Base-by-base conservation (phyloP, 2,329 filamentous ascomycete species). In the Talaromyces sp. region DNA sequence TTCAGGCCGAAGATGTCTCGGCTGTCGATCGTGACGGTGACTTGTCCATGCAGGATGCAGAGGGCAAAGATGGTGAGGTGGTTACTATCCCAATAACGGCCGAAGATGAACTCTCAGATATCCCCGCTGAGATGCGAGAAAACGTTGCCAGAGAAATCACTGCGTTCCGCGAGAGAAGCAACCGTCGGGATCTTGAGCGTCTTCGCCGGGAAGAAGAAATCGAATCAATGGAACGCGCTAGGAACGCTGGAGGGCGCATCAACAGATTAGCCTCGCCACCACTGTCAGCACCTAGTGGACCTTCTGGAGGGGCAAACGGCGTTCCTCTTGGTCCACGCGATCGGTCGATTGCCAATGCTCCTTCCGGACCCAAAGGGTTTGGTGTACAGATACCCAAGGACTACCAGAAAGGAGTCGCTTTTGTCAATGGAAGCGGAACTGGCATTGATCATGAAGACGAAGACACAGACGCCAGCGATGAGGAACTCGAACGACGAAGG, bases 71-170 rank as follows among this genome's bases (percentile, higher is more conserved):
- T 44, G 87, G 87, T 60, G 87, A 91, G 5, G 89, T 97, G 44
- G 89, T 96, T 66, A 96, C 93, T 62, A 96, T 98, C 63, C 89
- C 92, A 4, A 83, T 96, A 34, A 87, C 89, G 0, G 86, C 90
- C 58, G 95, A 99, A 65, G 96, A 99, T 71, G 95, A 99, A 71
- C 82, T 99, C 52, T 89, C 93, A 23, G 95, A 99, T 70, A 97
- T 99, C 55, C 95, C 95, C 0, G 89, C 91, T 0, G 95, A 98
- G 73, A 96, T 96, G 92, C 88, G 95, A 28, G 95, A 96, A 73
- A 93, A 92, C 0, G 95, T 99, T 16, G 91, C 95, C 0, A 89
- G 89, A 61, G 96, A 99, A 74, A 99, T 99, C 69, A 88, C 92
- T 0, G 91, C 93, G 0, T 99, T 99, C 80, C 85, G 95, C 66